phyloP scores from a whole-genome alignment of 2,329 filamentous ascomycete species.

The Penicillium nordicum region DNA sequence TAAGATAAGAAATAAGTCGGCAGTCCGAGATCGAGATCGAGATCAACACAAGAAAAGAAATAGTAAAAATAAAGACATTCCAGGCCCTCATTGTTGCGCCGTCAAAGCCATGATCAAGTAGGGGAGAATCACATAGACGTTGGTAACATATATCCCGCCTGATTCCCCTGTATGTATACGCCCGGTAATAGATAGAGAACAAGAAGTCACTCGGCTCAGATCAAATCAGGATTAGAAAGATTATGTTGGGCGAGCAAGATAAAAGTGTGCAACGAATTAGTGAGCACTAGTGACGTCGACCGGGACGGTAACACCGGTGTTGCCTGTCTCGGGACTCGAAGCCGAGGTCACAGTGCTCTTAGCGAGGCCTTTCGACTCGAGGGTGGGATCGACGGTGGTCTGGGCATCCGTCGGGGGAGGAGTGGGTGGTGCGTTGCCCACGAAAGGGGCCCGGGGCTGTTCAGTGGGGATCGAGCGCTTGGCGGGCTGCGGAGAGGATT shows the following conservation, averaged over 20 bases:
- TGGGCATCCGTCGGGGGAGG: slow-evolving; percentile 66
- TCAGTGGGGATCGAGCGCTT: slow-evolving; percentile 34
- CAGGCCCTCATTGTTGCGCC: slow-evolving; percentile 32
- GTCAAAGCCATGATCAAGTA: slow-evolving; percentile 27
- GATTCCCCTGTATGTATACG: slow-evolving; percentile 39
- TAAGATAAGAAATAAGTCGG: slow-evolving; percentile 14
- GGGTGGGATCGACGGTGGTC: slow-evolving; percentile 52
- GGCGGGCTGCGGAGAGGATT: slow-evolving; percentile 37
- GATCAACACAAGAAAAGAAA: slow-evolving; percentile 11
- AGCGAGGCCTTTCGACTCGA: slow-evolving; percentile 35
- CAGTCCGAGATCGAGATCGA: slow-evolving; percentile 3
- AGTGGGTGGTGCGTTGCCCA: slow-evolving; percentile 60
- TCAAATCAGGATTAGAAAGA: slow-evolving; percentile 23
- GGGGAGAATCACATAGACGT: slow-evolving; percentile 25
- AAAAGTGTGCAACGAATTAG: slow-evolving; percentile 28
- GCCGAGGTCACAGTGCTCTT: slow-evolving; percentile 35
- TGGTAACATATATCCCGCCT: slow-evolving; percentile 33
- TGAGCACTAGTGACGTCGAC: slow-evolving; percentile 27
- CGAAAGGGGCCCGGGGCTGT: slow-evolving; percentile 44
- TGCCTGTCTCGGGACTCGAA: slow-evolving; percentile 30
- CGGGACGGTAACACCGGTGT: slow-evolving; percentile 24
- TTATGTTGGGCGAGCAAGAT: slow-evolving; percentile 25
- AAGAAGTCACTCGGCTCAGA: slow-evolving; percentile 16
- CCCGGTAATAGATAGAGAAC: slow-evolving; percentile 33
- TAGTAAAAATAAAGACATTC: slow-evolving; percentile 19